Evolutionary conservation across 352 stramenopile species (phyloP).

Genomic region (Thalassiosira sp.): DNA sequence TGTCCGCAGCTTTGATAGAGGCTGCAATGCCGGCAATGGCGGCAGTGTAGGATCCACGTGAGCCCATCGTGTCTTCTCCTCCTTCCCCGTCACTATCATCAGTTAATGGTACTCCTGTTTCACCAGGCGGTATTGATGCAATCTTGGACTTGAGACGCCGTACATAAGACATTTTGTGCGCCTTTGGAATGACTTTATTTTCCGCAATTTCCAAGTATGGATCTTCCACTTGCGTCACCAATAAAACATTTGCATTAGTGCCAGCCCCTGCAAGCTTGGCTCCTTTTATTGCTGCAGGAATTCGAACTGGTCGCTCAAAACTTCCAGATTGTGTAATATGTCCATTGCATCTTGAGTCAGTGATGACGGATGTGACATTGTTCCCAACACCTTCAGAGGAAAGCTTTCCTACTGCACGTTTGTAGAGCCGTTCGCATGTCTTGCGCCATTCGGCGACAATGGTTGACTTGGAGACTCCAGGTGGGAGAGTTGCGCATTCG

Average conservation of each 20-base stretch:
- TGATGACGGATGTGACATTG: constrained; percentile 67
- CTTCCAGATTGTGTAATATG: constrained; percentile 74
- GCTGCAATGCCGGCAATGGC: constrained; percentile 72
- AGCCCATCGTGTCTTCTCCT: constrained; percentile 81
- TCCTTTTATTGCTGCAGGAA: constrained; percentile 80
- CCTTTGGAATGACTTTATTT: constrained; percentile 71
- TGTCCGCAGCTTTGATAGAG: constrained; percentile 84
- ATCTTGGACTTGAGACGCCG: constrained; percentile 73
- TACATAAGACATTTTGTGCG: constrained; percentile 76
- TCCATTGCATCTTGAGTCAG: constrained; percentile 76
- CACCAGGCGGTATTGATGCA: constrained; percentile 45
- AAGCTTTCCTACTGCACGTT: constrained; percentile 56
- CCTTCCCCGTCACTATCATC: constrained; percentile 80
- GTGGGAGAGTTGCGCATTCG: constrained; percentile 27
- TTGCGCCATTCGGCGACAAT: constrained; percentile 73
- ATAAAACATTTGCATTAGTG: constrained; percentile 41
- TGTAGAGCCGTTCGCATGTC: constrained; percentile 77
- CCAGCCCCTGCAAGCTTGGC: constrained; percentile 66
- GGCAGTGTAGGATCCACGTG: constrained; percentile 75
- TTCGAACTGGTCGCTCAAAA: constrained; percentile 75
- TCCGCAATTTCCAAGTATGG: constrained; percentile 67
- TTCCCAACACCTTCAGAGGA: constrained; percentile 55
- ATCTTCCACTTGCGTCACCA: constrained; percentile 70
- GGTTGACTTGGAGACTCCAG: constrained; percentile 33
- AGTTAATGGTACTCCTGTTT: constrained; percentile 69